Evolutionary conservation across 2,329 filamentous ascomycete genomes (phyloP), one percentile per base, ranked within the genome.

Genomic region (Aspergillus chevalieri): DNA sequence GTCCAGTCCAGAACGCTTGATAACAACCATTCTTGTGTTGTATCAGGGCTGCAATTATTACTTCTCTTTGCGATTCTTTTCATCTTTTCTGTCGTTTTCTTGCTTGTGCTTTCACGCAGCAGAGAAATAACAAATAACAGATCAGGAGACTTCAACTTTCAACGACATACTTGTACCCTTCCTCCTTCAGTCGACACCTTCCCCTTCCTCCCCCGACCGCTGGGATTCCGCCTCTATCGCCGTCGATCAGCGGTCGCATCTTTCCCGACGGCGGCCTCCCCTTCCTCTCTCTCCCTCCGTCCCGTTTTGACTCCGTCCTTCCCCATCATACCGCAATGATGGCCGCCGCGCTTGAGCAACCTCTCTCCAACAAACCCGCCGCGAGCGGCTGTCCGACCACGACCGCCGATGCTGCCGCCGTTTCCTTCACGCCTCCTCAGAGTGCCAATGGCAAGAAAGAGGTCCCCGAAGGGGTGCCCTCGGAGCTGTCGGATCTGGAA

Each of bases 361-460:
- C 65, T 38, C 50, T 54, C 48, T 62, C 48, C 60, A 63, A 41
- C 38, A 41, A 41, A 6, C 7, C 38, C 21, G 57, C 64, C 48
- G 57, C 54, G 41, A 56, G 56, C 36, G 14, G 14, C 42, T 30
- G 26, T 30, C 9, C 10, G 10, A 30, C 26, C 9, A 12, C 26
- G 9, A 15, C 52, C 54, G 41, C 52, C 58, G 43, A 53, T 21
- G 4, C 60, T 44, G 55, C 60, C 43, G 59, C 65, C 33, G 61
- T 63, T 15, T 72, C 70, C 28, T 71, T 73, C 28, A 73, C 70
- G 47, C 70, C 70, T 30, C 70, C 70, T 39, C 67, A 70, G 36
- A 73, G 70, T 55, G 66, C 68, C 52, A 68, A 73, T 58, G 70
- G 70, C 49, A 70, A 69, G 59, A 75, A 74, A 55, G 67, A 72